Conservation (phyloP, 495 filamentous ascomycete genomes). For the Astrocystis sublimbata region DNA sequence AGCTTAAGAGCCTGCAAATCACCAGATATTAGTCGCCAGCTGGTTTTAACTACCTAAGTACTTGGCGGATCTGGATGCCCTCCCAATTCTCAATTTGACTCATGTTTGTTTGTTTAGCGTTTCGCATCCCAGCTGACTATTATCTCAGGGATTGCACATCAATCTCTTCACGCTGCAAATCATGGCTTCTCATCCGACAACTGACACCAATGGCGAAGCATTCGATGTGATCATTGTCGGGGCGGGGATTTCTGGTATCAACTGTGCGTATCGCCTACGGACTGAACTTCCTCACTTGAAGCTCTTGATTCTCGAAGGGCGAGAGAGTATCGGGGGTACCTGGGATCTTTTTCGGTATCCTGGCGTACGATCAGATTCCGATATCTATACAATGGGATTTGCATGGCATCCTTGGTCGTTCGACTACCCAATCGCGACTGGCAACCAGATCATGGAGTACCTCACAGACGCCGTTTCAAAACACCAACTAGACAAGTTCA, state of each 20-base stretch:
- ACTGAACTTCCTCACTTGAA: slow-evolving; percentile 47
- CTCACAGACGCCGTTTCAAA: slow-evolving; percentile 53
- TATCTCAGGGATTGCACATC: neutral
- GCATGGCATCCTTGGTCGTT: slow-evolving; percentile 59
- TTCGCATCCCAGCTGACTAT: neutral
- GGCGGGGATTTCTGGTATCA: slow-evolving; percentile 69
- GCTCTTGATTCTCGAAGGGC: slow-evolving; percentile 60
- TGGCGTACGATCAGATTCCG: slow-evolving; percentile 60
- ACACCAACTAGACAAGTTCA: slow-evolving; percentile 57
- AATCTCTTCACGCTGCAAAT: neutral
- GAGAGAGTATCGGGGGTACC: slow-evolving; percentile 58
- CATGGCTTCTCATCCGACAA: neutral
- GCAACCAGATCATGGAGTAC: slow-evolving; percentile 57
- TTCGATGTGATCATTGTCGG: slow-evolving; percentile 63
- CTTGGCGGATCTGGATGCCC: neutral
- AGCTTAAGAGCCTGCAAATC: neutral
- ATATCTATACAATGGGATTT: slow-evolving; percentile 63
- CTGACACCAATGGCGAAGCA: neutral
- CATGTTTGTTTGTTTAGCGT: neutral
- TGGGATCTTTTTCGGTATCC: slow-evolving; percentile 68
- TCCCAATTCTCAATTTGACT: neutral
- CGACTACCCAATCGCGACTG: slow-evolving; percentile 57
- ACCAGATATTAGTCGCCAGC: neutral
- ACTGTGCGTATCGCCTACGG: slow-evolving; percentile 64
- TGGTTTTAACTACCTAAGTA: neutral